Evolutionary conservation across 2,329 filamentous ascomycete genomes (phyloP), one percentile per base, ranked within the genome.

Genomic region (Grosmannia penicillata): DNA sequence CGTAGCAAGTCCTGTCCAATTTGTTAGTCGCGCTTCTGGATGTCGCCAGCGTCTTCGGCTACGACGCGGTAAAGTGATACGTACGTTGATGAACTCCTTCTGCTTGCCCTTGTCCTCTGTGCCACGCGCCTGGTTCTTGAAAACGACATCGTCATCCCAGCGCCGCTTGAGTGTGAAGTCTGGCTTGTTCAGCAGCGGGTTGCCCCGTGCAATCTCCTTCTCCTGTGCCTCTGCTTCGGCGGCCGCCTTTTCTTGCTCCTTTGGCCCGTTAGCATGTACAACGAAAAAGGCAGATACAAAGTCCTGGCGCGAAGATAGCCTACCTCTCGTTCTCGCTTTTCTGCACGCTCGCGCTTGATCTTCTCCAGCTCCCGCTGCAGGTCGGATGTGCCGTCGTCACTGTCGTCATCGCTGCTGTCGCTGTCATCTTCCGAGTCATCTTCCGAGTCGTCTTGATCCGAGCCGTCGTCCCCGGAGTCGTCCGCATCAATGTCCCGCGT

Each of bases 121-220:
- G 8, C 89, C 91, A 42, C 91, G 73, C 25, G 89, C 91, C 62
- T 98, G 91, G 58, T 98, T 98, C 66, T 94, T 96, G 64, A 98
- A 98, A 3, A 98, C 87, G 11, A 98, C 91, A 56, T 98, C 91
- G 51, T 98, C 91, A 50, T 98, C 91, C 91, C 91, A 98, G 49
- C 87, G 66, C 48, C 84, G 68, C 69, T 94, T 95, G 53, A 95
- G 78, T 42, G 79, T 86, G 56, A 93, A 96, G 49, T 94, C 86
- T 17, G 72, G 62, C 56, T 83, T 82, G 36, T 96, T 95, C 40
- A 98, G 70, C 37, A 98, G 62, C 28, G 91, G 91, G 56, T 98
- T 98, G 7, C 91, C 91, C 30, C 82, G 65, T 26, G 91, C 89
- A 51, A 96, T 93, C 51, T 95, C 83, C 47, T 77, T 72, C 58